Evolutionary conservation across 2,329 filamentous ascomycete species (phyloP).

Genomic region (Aspergillus latus): DNA sequence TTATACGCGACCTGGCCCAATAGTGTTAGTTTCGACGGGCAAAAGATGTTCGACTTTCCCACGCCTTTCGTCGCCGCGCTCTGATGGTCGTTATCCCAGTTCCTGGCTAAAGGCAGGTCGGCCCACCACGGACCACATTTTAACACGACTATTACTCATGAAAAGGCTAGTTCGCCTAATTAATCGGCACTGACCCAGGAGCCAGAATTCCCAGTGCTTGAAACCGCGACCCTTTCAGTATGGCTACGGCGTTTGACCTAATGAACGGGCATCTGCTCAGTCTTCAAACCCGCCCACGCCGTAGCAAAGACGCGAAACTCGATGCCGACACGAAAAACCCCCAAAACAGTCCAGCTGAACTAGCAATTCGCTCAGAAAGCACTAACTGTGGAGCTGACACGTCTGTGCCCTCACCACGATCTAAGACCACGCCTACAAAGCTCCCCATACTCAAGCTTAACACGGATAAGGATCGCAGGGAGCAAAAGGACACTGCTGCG

Average conservation of each 20-base stretch:
- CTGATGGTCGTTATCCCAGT: neutral
- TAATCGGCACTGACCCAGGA: slow-evolving; percentile 18
- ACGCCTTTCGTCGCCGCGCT: neutral
- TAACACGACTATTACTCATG: neutral
- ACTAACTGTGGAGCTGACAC: slow-evolving; percentile 8
- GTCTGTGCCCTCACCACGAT: slow-evolving; percentile 17
- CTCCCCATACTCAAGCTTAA: slow-evolving; percentile 29
- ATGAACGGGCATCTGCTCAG: slow-evolving; percentile 33
- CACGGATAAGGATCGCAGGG: slow-evolving; percentile 20
- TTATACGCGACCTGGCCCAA: slow-evolving; percentile 13
- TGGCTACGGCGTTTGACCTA: slow-evolving; percentile 30
- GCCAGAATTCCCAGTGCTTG: slow-evolving; percentile 15
- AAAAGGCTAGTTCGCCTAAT: slow-evolving; percentile 16
- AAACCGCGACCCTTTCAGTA: slow-evolving; percentile 18
- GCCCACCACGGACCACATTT: neutral
- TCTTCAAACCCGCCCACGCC: slow-evolving; percentile 27
- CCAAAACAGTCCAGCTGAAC: slow-evolving; percentile 1
- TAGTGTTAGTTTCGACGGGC: neutral
- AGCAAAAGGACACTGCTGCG: slow-evolving; percentile 18
- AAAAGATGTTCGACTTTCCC: neutral
- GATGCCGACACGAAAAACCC: slow-evolving; percentile 22
- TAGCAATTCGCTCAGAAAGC: slow-evolving; percentile 9
- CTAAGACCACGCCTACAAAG: slow-evolving; percentile 29
- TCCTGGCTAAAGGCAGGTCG: neutral
- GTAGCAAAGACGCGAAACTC: slow-evolving; percentile 11